Evolutionary conservation across 2,329 filamentous ascomycete genomes (phyloP).

Genomic region (Keithomyces neogunnii): DNA sequence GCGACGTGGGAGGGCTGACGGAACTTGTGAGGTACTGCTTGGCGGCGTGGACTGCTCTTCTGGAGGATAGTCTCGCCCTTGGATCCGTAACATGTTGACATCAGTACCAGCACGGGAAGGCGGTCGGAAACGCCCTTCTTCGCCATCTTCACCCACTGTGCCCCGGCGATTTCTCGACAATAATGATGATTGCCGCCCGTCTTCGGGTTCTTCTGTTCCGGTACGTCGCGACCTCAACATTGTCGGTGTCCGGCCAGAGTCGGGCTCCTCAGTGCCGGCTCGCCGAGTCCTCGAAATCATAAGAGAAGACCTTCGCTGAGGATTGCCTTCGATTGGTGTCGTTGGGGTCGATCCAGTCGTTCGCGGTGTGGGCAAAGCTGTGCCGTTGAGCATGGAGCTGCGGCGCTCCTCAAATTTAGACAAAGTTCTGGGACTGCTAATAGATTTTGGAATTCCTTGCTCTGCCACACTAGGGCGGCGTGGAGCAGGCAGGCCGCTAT

Average conservation of each 20-base stretch:
- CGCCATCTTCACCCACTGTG: conserved; percentile 39
- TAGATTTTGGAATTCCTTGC: conserved; percentile 26
- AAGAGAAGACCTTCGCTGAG: conserved; percentile 44
- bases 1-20: conserved; percentile 43
- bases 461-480: conserved; percentile 36
- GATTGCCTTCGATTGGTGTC: conserved; percentile 28
- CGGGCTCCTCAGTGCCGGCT: conserved; percentile 41
- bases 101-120: conserved; percentile 53
- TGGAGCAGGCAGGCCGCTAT: conserved; percentile 24
- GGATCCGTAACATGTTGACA: conserved; percentile 29
- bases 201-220: conserved; percentile 39
- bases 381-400: conserved; percentile 35
- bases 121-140: conserved; percentile 41
- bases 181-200: conserved; percentile 33
- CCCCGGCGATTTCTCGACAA: conserved; percentile 37
- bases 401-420: conserved; percentile 47
- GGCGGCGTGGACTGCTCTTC: conserved; percentile 26
- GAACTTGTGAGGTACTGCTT: conserved; percentile 25
- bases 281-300: conserved; percentile 36
- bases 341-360: conserved; percentile 28
- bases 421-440: conserved; percentile 37
- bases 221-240: conserved; percentile 37
- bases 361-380: conserved; percentile 38
- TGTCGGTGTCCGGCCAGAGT: conserved; percentile 41
- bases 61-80: conserved; percentile 17